Base-by-base conservation (phyloP, 257 asterid species). In the Nicotiana obtusifolia region DNA sequence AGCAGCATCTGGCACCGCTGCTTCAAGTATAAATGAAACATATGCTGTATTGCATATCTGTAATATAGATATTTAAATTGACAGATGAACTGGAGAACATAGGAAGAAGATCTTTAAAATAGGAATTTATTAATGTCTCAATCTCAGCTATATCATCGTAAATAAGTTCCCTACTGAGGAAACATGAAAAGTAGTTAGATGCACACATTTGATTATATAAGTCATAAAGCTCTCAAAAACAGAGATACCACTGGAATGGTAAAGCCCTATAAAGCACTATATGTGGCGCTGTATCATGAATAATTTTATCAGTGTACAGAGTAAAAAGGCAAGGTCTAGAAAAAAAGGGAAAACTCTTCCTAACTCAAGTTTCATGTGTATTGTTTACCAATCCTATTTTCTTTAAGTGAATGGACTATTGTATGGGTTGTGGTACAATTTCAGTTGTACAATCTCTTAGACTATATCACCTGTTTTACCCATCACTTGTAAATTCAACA, bases 121-220 rank as follows among this genome's bases (percentile, higher is more conserved):
- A 71, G 31, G 60, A 44, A 44, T 71, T 71, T 22, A 44, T 68
- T 71, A 5, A 3, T 71, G 59, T 71, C 77, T 69, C 60, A 26
- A 60, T 71, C 78, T 69, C 24, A 71, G 31, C 17, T 41, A 20
- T 71, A 54, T 2, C 33, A 71, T 71, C 14, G 20, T 71, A 71
- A 71, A 41, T 71, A 44, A 71, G 60, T 71, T 71, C 60, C 14
- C 60, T 71, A 31, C 60, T 71, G 59, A 71, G 78, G 59, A 44
- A 71, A 71, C 59, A 4, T 71, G 60, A 22, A 28, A 69, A 44
- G 60, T 71, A 44, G 78, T 71, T 68, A 8, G 13, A 37, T 10
- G 44, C 13, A 17, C 7, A 13, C 20, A 44, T 13, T 44, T 44
- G 78, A 71, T 31, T 44, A 13, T 44, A 22, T 54, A 44, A 22